Percentiles rank a stretch among this genome's conserved stretches.
These are phyloP conservation scores for Rhodosporidiobolus odoratus DNA, from an alignment of 768 basidiomycete species.

Conservation along the genomic window DNA sequence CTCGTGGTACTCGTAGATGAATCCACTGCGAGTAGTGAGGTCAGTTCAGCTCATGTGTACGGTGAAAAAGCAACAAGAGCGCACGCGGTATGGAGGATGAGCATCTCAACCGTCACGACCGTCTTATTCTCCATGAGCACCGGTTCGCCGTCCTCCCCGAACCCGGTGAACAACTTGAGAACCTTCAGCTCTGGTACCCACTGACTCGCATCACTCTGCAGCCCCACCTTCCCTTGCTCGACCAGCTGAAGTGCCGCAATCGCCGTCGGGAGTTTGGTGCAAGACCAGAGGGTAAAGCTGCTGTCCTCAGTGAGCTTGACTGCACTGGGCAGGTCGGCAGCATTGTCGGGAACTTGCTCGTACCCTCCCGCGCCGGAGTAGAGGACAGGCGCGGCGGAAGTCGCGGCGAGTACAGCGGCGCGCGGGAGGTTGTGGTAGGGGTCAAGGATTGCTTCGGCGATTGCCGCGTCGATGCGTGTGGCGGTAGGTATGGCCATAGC, in stretches of 20 bases:
- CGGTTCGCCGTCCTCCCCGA: slow-evolving; percentile 36
- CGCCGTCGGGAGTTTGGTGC: slow-evolving; percentile 44
- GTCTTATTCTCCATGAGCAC: slow-evolving; percentile 33
- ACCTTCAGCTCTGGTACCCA: slow-evolving; percentile 40
- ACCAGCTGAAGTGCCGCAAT: slow-evolving; percentile 44
- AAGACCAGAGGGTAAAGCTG: slow-evolving; percentile 38
- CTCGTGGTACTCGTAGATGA: slow-evolving; percentile 8
- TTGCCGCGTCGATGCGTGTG: background rate
- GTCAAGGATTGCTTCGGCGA: background rate
- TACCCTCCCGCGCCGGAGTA: slow-evolving; percentile 4
- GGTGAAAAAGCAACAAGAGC: background rate
- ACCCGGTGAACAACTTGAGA: slow-evolving; percentile 39
- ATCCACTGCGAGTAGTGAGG: background rate
- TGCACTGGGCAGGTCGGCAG: background rate
- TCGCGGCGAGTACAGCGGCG: slow-evolving; percentile 15
- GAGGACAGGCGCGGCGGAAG: background rate
- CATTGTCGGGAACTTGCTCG: background rate
- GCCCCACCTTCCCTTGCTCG: slow-evolving; percentile 40
- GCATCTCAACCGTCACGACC: slow-evolving; percentile 42
- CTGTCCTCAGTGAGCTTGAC: slow-evolving; percentile 1
- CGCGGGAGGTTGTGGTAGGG: slow-evolving; percentile 12
- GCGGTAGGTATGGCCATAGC: background rate
- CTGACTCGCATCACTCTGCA: slow-evolving; percentile 39
- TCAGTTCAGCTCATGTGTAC: background rate
- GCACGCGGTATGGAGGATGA: slow-evolving; percentile 43